These are phyloP conservation scores for Trichoderma guizhouense DNA, from an alignment of 2,329 filamentous ascomycete genomes.

Conservation along the genomic window DNA sequence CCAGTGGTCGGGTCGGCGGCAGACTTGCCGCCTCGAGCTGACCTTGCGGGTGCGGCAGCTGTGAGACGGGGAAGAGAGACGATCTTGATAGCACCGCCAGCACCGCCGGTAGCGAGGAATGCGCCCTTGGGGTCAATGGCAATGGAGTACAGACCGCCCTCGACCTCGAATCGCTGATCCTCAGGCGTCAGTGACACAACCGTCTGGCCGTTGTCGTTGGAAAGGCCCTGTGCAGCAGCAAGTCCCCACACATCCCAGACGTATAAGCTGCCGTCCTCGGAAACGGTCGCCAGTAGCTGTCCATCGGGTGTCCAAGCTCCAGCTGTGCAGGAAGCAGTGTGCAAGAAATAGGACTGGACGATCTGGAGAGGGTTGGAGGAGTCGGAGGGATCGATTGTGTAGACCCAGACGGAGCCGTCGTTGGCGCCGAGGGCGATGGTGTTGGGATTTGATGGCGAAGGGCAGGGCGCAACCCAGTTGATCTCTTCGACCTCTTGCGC, in stretches of 20 bases:
- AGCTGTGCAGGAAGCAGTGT: slow-evolving; percentile 81
- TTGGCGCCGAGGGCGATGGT: slow-evolving; percentile 82
- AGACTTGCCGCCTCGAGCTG: slow-evolving; percentile 32
- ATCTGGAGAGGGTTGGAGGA: slow-evolving; percentile 65
- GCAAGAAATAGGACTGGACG: slow-evolving; percentile 87
- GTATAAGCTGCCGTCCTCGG: slow-evolving; percentile 83
- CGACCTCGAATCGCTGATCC: slow-evolving; percentile 88
- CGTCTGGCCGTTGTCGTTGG: slow-evolving; percentile 55
- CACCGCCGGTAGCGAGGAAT: slow-evolving; percentile 82
- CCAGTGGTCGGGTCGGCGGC: slow-evolving; percentile 39
- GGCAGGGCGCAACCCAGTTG: slow-evolving; percentile 82
- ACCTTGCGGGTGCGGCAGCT: slow-evolving; percentile 23
- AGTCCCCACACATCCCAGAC: slow-evolving; percentile 90
- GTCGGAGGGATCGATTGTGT: slow-evolving; percentile 72
- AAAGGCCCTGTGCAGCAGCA: slow-evolving; percentile 57
- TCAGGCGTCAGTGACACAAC: slow-evolving; percentile 73
- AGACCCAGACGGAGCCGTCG: slow-evolving; percentile 94
- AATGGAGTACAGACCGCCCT: slow-evolving; percentile 86
- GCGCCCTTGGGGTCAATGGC: slow-evolving; percentile 76
- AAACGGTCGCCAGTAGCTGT: slow-evolving; percentile 78
- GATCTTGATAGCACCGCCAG: slow-evolving; percentile 79
- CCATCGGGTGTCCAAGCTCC: slow-evolving; percentile 90
- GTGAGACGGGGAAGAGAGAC: slow-evolving; percentile 72
- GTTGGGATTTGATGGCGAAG: slow-evolving; percentile 68
- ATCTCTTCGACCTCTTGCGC: slow-evolving; percentile 90